Percentiles rank a stretch among this genome's conserved stretches.
Evolutionary conservation across 139 green algal species (phyloP).

Genomic region (Chlamydomonas urium): DNA sequence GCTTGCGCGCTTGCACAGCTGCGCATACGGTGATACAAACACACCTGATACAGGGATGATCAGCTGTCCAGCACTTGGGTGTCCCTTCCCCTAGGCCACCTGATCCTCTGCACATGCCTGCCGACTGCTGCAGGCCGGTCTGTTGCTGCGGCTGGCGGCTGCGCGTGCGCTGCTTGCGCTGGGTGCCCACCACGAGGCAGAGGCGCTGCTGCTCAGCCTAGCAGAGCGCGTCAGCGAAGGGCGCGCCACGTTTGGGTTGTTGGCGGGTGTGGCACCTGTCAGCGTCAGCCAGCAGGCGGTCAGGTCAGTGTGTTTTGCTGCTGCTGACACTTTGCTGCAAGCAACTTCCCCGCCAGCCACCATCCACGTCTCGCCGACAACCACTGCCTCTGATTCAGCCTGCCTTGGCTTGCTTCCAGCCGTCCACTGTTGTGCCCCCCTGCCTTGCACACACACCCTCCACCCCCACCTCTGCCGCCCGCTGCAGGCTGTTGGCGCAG

Average conservation of each 20-base stretch:
- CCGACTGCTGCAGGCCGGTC: constrained; percentile 41
- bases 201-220: constrained; percentile 28
- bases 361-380: no score
- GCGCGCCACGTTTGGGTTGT: constrained; percentile 56
- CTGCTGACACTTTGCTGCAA: neutral
- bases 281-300: constrained; percentile 65
- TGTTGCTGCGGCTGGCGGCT: constrained; percentile 38
- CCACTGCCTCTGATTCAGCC: no score
- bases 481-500: constrained; percentile 42
- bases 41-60: no score
- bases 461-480: no score
- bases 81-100: no score
- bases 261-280: constrained; percentile 57
- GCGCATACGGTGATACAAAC: no score
- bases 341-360: constrained; percentile 23
- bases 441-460: no score
- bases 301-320: constrained; percentile 8
- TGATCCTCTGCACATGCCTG: no score
- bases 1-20: no score
- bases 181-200: constrained; percentile 29
- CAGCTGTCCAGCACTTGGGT: no score
- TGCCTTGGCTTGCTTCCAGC: no score
- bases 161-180: constrained; percentile 39
- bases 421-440: no score
- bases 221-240: constrained; percentile 65